Conservation (phyloP, 495 filamentous ascomycete genomes). For the Glutinoglossum americanum region DNA sequence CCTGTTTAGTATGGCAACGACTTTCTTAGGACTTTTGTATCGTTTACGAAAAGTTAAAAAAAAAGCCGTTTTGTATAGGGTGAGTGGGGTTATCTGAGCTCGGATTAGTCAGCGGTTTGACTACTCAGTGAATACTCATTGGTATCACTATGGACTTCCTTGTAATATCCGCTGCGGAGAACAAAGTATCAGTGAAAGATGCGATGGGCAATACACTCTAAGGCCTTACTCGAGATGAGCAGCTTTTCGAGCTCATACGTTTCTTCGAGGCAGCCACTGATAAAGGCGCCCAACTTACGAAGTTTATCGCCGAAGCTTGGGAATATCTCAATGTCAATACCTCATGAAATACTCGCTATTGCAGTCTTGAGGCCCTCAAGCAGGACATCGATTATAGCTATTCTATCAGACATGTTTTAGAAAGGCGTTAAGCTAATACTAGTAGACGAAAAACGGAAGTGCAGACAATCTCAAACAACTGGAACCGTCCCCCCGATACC, state of each 20-base stretch:
- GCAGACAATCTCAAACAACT: neutral
- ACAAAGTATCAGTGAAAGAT: neutral
- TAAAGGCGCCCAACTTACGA: neutral
- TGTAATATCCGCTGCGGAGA: neutral
- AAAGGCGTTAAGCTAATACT: neutral
- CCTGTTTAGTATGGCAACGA: too few relatives aligned
- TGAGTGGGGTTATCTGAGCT: too few relatives aligned
- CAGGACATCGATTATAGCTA: neutral
- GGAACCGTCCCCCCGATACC: neutral
- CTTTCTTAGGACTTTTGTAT: too few relatives aligned
- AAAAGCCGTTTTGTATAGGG: too few relatives aligned
- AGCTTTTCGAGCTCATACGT: neutral
- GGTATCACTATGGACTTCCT: too few relatives aligned
- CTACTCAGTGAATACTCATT: too few relatives aligned
- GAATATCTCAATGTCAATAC: neutral
- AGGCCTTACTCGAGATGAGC: neutral
- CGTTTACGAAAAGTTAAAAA: too few relatives aligned
- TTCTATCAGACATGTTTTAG: neutral
- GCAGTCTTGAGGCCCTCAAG: neutral
- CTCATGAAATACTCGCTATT: neutral
- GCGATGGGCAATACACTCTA: neutral
- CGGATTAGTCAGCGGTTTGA: too few relatives aligned
- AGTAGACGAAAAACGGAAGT: neutral
- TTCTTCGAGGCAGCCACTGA: neutral
- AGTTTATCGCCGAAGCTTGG: neutral